Evolutionary conservation across 2,329 filamentous ascomycete genomes (phyloP).

Genomic region (Nemania sp.): DNA sequence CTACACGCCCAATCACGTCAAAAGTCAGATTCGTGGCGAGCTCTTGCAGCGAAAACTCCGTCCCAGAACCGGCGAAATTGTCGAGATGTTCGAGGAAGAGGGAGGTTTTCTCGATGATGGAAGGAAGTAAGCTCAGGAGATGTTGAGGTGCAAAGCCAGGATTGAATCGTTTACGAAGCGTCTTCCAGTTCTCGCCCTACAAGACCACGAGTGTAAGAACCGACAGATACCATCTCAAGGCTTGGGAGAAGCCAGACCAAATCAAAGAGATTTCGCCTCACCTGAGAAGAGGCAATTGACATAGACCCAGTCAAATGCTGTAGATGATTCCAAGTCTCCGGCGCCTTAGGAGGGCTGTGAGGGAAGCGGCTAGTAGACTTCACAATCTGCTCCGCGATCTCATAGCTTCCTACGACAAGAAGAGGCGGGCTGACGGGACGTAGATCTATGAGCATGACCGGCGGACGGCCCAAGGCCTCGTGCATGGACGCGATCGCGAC

Average conservation of each 20-base stretch:
- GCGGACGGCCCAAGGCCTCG: neutral
- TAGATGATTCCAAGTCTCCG: neutral
- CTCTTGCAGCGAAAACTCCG: neutral
- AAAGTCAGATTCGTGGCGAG: neutral
- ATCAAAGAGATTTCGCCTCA: neutral
- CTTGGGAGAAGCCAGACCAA: neutral
- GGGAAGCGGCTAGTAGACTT: neutral
- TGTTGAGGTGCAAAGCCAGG: neutral
- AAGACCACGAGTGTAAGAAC: neutral
- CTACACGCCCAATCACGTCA: neutral
- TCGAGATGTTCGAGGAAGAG: neutral
- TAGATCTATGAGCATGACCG: neutral
- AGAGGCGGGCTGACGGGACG: neutral
- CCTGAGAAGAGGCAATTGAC: neutral
- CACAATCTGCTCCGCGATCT: neutral
- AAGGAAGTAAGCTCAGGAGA: neutral
- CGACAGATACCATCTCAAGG: neutral
- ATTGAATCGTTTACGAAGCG: neutral
- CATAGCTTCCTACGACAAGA: neutral
- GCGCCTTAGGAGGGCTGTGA: neutral
- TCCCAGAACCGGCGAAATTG: neutral
- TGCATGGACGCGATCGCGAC: neutral
- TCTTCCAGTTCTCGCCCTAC: neutral
- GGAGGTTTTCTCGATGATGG: neutral
- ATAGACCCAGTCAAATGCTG: neutral